Evolutionary conservation across 2,329 filamentous ascomycete species (phyloP), one percentile per base, ranked within the genome.

Genomic region (Metarhizium rileyi): DNA sequence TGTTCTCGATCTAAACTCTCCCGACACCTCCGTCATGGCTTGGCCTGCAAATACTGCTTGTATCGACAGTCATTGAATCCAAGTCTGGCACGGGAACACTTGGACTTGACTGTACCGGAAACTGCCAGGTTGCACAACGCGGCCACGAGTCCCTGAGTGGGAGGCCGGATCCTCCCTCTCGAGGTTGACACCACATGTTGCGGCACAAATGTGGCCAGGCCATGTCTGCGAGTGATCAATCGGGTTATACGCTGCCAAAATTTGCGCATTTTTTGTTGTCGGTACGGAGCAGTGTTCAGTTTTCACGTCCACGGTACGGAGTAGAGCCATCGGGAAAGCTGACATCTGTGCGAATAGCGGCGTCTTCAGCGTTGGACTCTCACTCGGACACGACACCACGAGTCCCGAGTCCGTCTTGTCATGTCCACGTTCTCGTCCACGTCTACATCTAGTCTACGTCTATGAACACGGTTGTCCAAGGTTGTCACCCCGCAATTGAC

Each of bases 401-500:
- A 33, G 30, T 14, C 42, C 46, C 28, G 25, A 45, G 35, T 36
- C 25, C 8, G 22, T 28, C 12, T 28, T n/a, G n/a, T n/a, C n/a
- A n/a, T n/a, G n/a, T n/a, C n/a, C n/a, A n/a, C n/a, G n/a, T n/a
- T n/a, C n/a, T n/a, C n/a, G n/a, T n/a, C n/a, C n/a, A n/a, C n/a
- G n/a, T n/a, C n/a, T n/a, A n/a, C n/a, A n/a, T n/a, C n/a, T n/a
- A n/a, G n/a, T n/a, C n/a, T n/a, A n/a, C n/a, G n/a, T n/a, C n/a
- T n/a, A n/a, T n/a, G n/a, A n/a, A n/a, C n/a, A n/a, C n/a, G n/a
- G n/a, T n/a, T n/a, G n/a, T n/a, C n/a, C 45, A 42, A 43, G 36
- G 44, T 46, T 43, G 28, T 43, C 44, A 44, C 47, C 52, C 52
- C 52, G 52, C 52, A 52, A 46, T 50, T 27, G 28, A 27, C 45